Evolutionary conservation across 2,329 filamentous ascomycete species (phyloP), one percentile per base, ranked within the genome.

Genomic region (Talaromyces sp.): DNA sequence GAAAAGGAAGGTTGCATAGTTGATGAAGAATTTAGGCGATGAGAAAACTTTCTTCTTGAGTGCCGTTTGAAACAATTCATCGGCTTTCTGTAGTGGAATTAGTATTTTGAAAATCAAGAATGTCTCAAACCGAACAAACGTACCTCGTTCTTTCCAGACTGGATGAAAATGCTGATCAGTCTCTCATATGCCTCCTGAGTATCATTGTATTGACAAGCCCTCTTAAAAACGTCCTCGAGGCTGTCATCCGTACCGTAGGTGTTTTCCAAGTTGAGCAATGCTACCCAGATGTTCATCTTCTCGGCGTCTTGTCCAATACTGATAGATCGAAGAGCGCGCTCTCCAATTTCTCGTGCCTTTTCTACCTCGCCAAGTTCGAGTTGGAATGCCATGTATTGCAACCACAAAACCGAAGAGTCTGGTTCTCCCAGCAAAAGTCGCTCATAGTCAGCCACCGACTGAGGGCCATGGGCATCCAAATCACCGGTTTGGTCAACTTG

Each of bases 321-420:
- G 78, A 99, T 97, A 17, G 89, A 95, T 71, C 88, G 88, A 64
- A 97, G 84, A 19, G 94, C 94, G 63, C 94, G 89, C 76, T 97
- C 90, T 1, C 91, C 92, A 61, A 97, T 88, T 65, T 93, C 89
- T 54, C 93, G 87, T 12, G 94, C 92, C 75, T 92, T 94, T 63
- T 88, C 86, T 21, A 95, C 82, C 76, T 99, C 94, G 71, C 91
- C 91, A 57, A 96, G 85, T 71, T 96, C 89, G 74, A 97, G 88
- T 76, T 97, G 91, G 83, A 96, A 96, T n/a, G 92, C 92, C 91
- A 99, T 97, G 78, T 99, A 99, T 65, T 91, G 85, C 58, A 97
- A 90, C 94, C 94, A 99, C 29, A 97, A 83, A 63, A 88, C 82
- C 0, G 93, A 95, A n/a, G 90, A 93, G 77, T 97, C 92, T 2